Conservation (phyloP, 2,329 filamentous ascomycete genomes). For the Endothia cerciana region DNA sequence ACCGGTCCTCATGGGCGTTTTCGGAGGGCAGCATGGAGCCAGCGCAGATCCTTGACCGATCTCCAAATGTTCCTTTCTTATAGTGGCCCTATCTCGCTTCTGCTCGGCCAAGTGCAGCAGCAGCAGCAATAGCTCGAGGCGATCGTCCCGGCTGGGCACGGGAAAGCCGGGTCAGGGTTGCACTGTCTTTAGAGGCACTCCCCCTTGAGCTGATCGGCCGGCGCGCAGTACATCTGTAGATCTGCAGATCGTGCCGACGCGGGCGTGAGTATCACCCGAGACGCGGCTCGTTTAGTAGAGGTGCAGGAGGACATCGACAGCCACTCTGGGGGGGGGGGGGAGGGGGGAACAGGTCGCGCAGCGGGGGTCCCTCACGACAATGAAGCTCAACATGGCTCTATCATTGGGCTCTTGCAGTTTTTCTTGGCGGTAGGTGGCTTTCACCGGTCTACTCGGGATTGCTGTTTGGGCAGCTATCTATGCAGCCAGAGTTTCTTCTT, state of each 20-base stretch:
- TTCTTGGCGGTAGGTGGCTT: background rate
- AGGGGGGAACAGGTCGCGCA: background rate
- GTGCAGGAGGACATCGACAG: background rate
- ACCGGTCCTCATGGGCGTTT: background rate
- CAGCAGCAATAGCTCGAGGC: background rate
- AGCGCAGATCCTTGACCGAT: background rate
- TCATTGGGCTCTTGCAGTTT: background rate
- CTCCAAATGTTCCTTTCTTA: background rate
- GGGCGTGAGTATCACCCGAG: background rate
- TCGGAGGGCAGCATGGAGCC: background rate
- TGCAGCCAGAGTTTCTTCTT: constrained; percentile 2
- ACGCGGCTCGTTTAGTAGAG: background rate
- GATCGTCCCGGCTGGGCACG: background rate
- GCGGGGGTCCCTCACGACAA: background rate
- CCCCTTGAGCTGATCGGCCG: background rate
- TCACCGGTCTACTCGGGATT: background rate
- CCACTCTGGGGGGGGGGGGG: no score
- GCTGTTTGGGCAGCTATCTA: constrained; percentile 5
- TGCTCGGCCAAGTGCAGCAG: background rate
- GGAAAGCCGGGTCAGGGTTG: background rate
- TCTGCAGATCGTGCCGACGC: background rate
- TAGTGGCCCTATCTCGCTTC: background rate
- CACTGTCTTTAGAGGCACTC: constrained; percentile 3
- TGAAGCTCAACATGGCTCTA: background rate
- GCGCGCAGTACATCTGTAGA: background rate